These are phyloP conservation scores for Leccinum ochraceum DNA, from an alignment of 768 basidiomycete genomes.

Conservation along the genomic window DNA sequence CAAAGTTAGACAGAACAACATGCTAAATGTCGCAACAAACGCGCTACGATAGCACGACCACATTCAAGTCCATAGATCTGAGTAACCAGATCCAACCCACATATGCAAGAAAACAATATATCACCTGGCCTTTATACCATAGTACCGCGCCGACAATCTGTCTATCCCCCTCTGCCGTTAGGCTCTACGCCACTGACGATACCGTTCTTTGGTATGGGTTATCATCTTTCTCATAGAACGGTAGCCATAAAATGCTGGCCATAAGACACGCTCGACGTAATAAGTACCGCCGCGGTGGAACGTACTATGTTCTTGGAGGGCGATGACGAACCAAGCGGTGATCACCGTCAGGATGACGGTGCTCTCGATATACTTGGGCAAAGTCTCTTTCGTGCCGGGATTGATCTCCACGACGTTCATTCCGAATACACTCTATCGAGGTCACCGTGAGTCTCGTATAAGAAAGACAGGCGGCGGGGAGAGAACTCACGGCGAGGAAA, in stretches of 20 bases:
- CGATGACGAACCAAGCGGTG: conserved; percentile 58
- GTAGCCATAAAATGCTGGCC: conserved; percentile 20
- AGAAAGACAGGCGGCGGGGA: conserved; percentile 11
- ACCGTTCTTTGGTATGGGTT: neutral
- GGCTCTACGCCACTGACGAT: neutral
- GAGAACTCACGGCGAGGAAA: conserved; percentile 35
- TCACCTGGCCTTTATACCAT: neutral
- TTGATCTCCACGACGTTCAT: conserved; percentile 36
- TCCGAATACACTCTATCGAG: conserved; percentile 34
- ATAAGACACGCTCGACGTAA: conserved; percentile 16
- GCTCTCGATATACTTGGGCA: conserved; percentile 42
- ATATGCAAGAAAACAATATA: neutral
- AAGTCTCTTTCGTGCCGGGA: conserved; percentile 25
- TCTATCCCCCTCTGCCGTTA: neutral
- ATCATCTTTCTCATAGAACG: neutral
- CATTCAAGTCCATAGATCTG: neutral
- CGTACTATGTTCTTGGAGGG: conserved; percentile 41
- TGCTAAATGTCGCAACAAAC: neutral
- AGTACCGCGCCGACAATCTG: neutral
- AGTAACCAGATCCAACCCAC: neutral
- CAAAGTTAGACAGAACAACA: neutral
- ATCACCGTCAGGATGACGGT: conserved; percentile 51
- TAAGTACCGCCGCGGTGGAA: conserved; percentile 17
- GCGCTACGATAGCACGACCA: neutral
- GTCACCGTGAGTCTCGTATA: neutral